These are phyloP conservation scores for Coemansia aciculifera DNA, from an alignment of 192 early-diverging fungal genomes.

Conservation along the genomic window DNA sequence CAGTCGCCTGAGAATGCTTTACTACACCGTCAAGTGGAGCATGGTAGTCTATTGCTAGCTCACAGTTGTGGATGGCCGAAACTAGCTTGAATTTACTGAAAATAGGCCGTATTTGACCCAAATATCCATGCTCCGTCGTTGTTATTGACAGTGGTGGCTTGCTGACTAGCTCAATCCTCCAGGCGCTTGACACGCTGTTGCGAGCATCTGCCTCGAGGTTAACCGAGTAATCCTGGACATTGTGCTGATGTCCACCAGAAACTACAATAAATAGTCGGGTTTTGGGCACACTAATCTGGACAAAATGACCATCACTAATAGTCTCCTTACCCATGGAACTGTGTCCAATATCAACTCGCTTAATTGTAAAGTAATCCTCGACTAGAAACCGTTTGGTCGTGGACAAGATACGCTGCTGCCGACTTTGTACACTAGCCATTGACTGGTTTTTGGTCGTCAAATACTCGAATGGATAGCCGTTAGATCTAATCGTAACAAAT, in stretches of 20 bases:
- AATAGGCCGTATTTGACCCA: constrained; percentile 66
- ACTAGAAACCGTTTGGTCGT: constrained; percentile 84
- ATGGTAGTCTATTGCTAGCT: constrained; percentile 30
- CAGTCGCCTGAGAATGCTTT: neutral
- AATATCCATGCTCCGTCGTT: constrained; percentile 14
- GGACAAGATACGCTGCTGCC: constrained; percentile 62
- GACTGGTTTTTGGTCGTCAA: constrained; percentile 58
- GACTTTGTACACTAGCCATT: constrained; percentile 9
- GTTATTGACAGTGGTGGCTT: constrained; percentile 58
- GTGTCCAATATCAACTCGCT: constrained; percentile 34
- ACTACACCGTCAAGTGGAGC: neutral
- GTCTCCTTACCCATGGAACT: constrained; percentile 51
- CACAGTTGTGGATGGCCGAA: constrained; percentile 68
- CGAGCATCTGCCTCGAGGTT: neutral
- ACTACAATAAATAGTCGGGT: constrained; percentile 68
- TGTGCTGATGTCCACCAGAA: constrained; percentile 63
- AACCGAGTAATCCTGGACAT: neutral
- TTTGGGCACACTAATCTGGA: constrained; percentile 66
- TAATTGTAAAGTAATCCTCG: constrained; percentile 76
- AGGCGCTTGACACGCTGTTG: neutral
- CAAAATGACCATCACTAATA: constrained; percentile 74
- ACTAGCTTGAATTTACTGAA: constrained; percentile 75
- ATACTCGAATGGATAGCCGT: constrained; percentile 80
- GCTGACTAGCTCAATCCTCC: constrained; percentile 36
- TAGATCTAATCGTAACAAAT: constrained; percentile 77